phyloP scores from a whole-genome alignment of 176 grass and related monocot species.

The Pharus latifolius region DNA sequence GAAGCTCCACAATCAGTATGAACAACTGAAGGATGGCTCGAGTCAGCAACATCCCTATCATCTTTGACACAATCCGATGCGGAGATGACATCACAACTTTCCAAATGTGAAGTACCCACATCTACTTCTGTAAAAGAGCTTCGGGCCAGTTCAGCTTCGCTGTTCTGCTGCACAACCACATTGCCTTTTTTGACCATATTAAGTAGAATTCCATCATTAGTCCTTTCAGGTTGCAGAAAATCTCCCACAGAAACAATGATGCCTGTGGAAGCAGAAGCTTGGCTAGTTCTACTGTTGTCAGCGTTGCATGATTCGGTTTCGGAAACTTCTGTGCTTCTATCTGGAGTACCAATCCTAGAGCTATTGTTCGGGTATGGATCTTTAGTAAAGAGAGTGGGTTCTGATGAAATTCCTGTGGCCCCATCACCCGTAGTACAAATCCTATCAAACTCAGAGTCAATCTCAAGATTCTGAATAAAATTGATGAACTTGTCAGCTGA shows the following conservation, averaged over 20 bases:
- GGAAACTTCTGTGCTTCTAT: conserved; percentile 13
- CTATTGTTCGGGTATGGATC: conserved; percentile 1
- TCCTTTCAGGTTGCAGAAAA: conserved; percentile 62
- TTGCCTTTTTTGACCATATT: conserved; percentile 62
- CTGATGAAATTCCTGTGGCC: conserved; percentile 4
- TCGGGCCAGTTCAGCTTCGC: not conserved
- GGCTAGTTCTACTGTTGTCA: not conserved
- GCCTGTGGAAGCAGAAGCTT: conserved; percentile 15
- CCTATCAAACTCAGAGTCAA: conserved; percentile 42
- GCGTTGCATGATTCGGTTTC: not conserved
- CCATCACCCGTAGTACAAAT: conserved; percentile 17
- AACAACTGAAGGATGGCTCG: not conserved
- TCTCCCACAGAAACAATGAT: conserved; percentile 59
- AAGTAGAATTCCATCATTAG: conserved; percentile 49
- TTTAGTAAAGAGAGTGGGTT: not conserved
- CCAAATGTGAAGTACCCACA: conserved; percentile 22
- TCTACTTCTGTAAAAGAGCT: conserved; percentile 20
- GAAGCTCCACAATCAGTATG: not conserved
- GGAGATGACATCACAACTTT: conserved; percentile 31
- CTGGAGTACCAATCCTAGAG: not conserved
- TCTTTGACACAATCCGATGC: conserved; percentile 34
- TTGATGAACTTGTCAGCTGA: conserved; percentile 67
- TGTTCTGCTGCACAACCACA: conserved; percentile 16
- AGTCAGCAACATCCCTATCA: conserved; percentile 13
- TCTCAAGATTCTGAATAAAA: conserved; percentile 77